Evolutionary conservation across 305 asterid genomes (phyloP).

Genomic region (Solanum hybrid): DNA sequence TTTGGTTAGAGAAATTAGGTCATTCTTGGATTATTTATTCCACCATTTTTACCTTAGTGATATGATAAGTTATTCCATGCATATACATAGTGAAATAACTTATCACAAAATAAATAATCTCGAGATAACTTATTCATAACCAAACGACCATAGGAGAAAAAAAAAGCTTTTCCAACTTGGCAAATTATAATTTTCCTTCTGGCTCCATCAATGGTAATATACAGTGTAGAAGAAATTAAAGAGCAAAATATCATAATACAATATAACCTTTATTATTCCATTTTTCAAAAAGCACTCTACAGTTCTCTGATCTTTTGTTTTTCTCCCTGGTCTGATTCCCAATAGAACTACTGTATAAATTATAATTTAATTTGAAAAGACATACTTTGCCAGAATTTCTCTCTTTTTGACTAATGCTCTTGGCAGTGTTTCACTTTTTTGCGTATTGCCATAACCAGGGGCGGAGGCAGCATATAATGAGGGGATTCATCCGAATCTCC

Average conservation of each 20-base stretch:
- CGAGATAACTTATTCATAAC: no score
- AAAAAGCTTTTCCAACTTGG: neutral
- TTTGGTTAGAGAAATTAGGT: no score
- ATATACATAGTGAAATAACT: no score
- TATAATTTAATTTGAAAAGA: neutral
- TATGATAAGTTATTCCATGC: no score
- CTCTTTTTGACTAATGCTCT: neutral
- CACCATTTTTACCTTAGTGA: no score
- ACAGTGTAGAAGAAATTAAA: neutral
- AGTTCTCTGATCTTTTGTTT: neutral
- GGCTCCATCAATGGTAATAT: neutral
- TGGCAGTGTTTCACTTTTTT: neutral
- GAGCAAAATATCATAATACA: neutral
- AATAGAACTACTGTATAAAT: neutral
- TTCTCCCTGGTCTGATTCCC: neutral
- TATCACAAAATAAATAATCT: no score
- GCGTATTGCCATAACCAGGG: neutral
- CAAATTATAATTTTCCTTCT: neutral
- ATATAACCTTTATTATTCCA: neutral
- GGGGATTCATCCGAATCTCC: no score
- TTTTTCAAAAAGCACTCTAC: neutral
- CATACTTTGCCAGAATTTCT: neutral
- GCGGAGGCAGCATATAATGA: no score
- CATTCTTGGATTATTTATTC: no score
- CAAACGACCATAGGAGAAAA: no score